phyloP scores from a whole-genome alignment of 495 filamentous ascomycete species.

The Tuber aestivum region DNA sequence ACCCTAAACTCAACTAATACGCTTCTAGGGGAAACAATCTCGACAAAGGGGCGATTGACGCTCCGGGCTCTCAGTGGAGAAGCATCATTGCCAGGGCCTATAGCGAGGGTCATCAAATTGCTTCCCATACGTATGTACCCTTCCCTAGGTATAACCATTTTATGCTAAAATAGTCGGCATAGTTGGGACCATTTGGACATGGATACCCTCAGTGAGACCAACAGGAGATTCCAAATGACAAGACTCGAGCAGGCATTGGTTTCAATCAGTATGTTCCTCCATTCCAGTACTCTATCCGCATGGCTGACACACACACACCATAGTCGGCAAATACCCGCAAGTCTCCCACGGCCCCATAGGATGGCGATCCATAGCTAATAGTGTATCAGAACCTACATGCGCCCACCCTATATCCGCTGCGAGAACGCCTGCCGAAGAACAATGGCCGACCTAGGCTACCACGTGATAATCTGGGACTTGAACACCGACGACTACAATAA shows the following conservation, averaged over 20 bases:
- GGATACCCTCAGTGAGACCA: conserved; percentile 47
- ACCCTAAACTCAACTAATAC: background rate
- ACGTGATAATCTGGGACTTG: conserved; percentile 59
- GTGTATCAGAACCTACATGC: conserved; percentile 65
- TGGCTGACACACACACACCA: background rate
- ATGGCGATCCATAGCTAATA: conserved; percentile 47
- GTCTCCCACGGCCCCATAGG: background rate
- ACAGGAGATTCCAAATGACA: conserved; percentile 55
- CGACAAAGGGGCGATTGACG: conserved; percentile 56
- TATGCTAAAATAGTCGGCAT: background rate
- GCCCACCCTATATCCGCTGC: conserved; percentile 63
- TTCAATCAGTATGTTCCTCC: conserved; percentile 48
- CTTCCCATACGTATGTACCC: conserved; percentile 53
- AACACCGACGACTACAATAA: conserved; percentile 65
- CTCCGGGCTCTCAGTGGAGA: conserved; percentile 46
- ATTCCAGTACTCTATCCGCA: background rate
- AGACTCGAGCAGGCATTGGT: conserved; percentile 62
- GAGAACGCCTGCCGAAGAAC: conserved; percentile 47
- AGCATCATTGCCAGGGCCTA: conserved; percentile 54
- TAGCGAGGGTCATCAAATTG: conserved; percentile 62
- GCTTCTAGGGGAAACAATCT: conserved; percentile 57
- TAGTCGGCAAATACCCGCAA: background rate
- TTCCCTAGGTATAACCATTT: background rate
- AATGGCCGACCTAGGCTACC: conserved; percentile 55
- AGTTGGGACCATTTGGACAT: conserved; percentile 62